Evolutionary conservation across 106 monocot species (phyloP).

Genomic region (Hemerocallis citrina): DNA sequence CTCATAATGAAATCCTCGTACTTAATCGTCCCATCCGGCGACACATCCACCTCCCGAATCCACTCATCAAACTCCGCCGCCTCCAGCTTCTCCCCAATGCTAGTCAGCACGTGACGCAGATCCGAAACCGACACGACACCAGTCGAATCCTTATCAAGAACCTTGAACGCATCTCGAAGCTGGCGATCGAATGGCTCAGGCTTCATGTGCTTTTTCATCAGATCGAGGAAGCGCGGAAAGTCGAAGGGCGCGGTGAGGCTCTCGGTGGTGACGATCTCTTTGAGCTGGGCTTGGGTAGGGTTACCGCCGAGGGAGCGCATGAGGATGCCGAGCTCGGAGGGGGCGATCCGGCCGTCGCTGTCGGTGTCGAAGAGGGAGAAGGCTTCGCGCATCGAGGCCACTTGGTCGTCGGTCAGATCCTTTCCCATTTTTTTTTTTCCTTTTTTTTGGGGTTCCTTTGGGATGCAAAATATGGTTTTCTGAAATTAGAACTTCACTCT

Average conservation of each 20-base stretch:
- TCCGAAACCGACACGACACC: conserved; percentile 65
- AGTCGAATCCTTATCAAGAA: conserved; percentile 84
- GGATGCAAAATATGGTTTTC: too few relatives aligned
- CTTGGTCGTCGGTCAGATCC: conserved; percentile 69
- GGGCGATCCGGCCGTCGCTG: conserved; percentile 84
- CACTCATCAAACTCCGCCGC: conserved; percentile 90
- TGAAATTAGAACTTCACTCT: too few relatives aligned
- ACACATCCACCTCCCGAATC: conserved; percentile 89
- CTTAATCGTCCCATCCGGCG: conserved; percentile 58
- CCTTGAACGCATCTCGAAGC: conserved; percentile 84
- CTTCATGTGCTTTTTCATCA: conserved; percentile 65
- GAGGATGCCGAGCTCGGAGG: conserved; percentile 87
- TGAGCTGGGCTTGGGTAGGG: conserved; percentile 86
- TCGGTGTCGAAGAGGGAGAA: conserved; percentile 92
- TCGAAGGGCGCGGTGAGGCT: conserved; percentile 71
- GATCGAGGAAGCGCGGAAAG: conserved; percentile 78
- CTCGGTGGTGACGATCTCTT: conserved; percentile 64
- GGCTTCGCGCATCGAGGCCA: conserved; percentile 87
- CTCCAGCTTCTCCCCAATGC: conserved; percentile 92
- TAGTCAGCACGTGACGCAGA: conserved; percentile 79
- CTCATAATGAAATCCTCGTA: conserved; percentile 93
- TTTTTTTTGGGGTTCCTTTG: background rate
- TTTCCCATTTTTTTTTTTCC: conserved; percentile 41
- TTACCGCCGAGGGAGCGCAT: conserved; percentile 96
- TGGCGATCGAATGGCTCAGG: conserved; percentile 84